These are phyloP conservation scores for Wickerhamiella slavikovae DNA, from an alignment of 805 yeast species.

Conservation along the genomic window DNA sequence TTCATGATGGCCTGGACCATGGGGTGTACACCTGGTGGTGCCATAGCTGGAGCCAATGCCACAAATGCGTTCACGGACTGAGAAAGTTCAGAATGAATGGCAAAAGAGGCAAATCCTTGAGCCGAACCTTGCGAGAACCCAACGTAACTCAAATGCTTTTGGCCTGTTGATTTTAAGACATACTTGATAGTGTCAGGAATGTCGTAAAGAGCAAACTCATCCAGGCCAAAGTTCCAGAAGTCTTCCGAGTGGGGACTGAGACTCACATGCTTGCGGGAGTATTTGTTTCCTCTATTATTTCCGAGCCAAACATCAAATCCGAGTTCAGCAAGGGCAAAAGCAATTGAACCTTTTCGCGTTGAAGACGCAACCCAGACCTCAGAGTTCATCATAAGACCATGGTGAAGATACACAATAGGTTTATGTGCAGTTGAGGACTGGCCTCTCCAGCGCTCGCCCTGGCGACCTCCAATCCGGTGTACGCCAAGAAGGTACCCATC, in stretches of 20 bases:
- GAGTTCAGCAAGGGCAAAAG: constrained; percentile 53
- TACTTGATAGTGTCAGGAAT: constrained; percentile 70
- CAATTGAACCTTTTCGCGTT: constrained; percentile 34
- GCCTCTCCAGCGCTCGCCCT: neutral
- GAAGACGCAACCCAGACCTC: constrained; percentile 53
- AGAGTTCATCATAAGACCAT: constrained; percentile 75
- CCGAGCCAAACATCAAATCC: constrained; percentile 96
- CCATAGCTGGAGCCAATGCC: constrained; percentile 86
- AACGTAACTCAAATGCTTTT: constrained; percentile 35
- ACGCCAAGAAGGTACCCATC: constrained; percentile 62
- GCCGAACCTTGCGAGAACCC: constrained; percentile 94
- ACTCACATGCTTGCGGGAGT: constrained; percentile 57
- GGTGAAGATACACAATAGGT: constrained; percentile 63
- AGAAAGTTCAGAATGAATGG: constrained; percentile 42
- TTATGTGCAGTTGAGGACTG: constrained; percentile 3
- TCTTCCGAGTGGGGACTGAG: constrained; percentile 23
- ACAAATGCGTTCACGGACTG: constrained; percentile 33
- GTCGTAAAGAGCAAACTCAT: constrained; percentile 80
- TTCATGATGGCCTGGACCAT: constrained; percentile 55
- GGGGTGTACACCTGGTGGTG: constrained; percentile 65
- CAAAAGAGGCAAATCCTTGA: constrained; percentile 69
- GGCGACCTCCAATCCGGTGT: constrained; percentile 33
- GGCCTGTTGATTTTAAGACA: constrained; percentile 33
- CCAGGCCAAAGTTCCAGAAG: constrained; percentile 83
- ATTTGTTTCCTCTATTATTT: constrained; percentile 81